These are phyloP conservation scores for Excoecaria cochinchinensis DNA, from an alignment of 345 rosid species.

Conservation along the genomic window DNA sequence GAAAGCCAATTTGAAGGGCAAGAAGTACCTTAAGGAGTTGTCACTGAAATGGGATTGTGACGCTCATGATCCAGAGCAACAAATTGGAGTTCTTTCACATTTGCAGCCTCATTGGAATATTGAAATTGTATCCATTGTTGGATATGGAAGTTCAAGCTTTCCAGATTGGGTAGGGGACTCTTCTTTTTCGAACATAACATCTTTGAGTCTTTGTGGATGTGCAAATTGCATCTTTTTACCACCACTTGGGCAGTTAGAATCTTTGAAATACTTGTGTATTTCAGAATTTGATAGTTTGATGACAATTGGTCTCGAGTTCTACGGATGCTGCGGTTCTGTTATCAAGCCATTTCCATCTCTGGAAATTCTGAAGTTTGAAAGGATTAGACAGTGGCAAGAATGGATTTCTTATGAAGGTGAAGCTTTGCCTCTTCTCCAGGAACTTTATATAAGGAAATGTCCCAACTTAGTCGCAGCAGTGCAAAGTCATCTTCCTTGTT, in stretches of 20 bases:
- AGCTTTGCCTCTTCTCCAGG: conserved; percentile 15
- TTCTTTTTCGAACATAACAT: not conserved
- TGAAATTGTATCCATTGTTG: not conserved
- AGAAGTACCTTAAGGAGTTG: not conserved
- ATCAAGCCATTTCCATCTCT: not conserved
- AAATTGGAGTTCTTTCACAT: not conserved
- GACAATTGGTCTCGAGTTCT: not conserved
- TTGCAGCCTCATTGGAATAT: not conserved
- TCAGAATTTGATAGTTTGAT: not conserved
- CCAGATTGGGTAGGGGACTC: conserved; percentile 6
- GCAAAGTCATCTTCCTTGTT: not conserved
- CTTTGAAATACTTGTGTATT: not conserved
- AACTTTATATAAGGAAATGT: not conserved
- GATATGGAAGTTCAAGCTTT: not conserved
- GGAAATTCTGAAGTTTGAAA: not conserved
- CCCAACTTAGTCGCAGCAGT: not conserved
- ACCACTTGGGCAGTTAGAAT: conserved; percentile 18
- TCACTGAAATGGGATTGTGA: not conserved
- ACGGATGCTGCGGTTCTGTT: not conserved
- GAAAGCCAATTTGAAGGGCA: not conserved
- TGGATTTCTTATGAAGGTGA: conserved; percentile 3
- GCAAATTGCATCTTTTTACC: conserved; percentile 11
- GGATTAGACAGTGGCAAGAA: conserved; percentile 3
- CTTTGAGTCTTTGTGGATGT: not conserved
- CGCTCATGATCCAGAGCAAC: not conserved